Percentiles rank a stretch among this genome's conserved stretches.
These are phyloP conservation scores for Cyathus striatus DNA, from an alignment of 768 basidiomycete species.

Conservation along the genomic window DNA sequence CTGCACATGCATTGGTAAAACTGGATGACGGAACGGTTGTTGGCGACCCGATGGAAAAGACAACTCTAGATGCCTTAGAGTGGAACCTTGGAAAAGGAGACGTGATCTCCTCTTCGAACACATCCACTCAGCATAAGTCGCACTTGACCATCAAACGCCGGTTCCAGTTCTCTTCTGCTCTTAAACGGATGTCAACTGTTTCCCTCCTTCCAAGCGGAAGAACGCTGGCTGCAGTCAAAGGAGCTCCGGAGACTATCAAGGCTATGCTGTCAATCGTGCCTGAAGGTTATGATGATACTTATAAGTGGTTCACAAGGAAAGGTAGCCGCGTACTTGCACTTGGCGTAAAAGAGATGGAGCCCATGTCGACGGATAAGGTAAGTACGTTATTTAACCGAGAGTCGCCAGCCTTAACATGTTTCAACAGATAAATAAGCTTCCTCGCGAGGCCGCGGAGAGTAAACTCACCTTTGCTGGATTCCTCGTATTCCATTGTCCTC, in stretches of 20 bases:
- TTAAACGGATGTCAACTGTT: conserved; percentile 97
- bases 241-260: conserved; percentile 96
- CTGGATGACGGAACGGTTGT: conserved; percentile 93
- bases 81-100: conserved; percentile 84
- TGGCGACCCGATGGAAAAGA: conserved; percentile 99
- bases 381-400: conserved; percentile 7
- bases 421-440: conserved; percentile 82
- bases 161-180: conserved; percentile 96
- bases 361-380: conserved; percentile 68
- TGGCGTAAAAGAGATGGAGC: conserved; percentile 79
- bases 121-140: conserved; percentile 49
- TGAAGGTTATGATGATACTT: conserved; percentile 84
- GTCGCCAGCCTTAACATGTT: background rate
- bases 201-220: conserved; percentile 57
- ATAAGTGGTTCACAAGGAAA: conserved; percentile 88
- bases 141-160: conserved; percentile 78
- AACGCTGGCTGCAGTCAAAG: conserved; percentile 78
- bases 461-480: conserved; percentile 87
- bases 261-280: conserved; percentile 76
- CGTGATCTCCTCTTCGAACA: conserved; percentile 54
- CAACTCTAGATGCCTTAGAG: conserved; percentile 83
- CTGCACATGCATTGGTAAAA: conserved; percentile 91
- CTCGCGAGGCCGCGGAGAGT: conserved; percentile 77
- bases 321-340: conserved; percentile 93
- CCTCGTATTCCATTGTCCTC: conserved; percentile 96